phyloP scores from a whole-genome alignment of 345 rosid species.

The Dimocarpus longan region DNA sequence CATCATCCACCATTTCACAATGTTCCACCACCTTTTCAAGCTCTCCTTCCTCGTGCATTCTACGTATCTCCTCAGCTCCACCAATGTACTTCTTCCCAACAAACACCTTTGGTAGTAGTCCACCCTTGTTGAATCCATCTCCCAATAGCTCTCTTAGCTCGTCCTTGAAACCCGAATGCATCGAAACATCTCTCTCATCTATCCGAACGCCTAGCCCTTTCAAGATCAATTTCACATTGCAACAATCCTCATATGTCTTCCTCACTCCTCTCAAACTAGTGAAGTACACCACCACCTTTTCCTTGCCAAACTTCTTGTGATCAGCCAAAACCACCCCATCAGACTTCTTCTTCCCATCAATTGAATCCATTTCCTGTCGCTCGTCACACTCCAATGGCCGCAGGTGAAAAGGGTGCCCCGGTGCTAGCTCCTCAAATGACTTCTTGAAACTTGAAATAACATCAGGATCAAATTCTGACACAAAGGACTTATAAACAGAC shows the following conservation, averaged over 20 bases:
- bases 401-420: conserved; percentile 59
- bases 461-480: conserved; percentile 61
- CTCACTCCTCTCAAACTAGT: conserved; percentile 86
- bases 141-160: conserved; percentile 66
- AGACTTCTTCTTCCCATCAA: conserved; percentile 18
- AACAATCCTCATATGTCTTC: conserved; percentile 87
- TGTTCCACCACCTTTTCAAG: conserved; percentile 63
- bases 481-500: conserved; percentile 17
- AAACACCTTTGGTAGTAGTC: conserved; percentile 70
- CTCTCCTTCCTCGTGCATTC: conserved; percentile 78
- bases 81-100: conserved; percentile 73
- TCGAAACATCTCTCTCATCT: conserved; percentile 88
- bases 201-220: conserved; percentile 57
- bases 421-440: conserved; percentile 59
- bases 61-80: conserved; percentile 76
- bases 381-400: conserved; percentile 30
- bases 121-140: conserved; percentile 40
- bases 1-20: conserved; percentile 56
- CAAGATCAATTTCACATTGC: conserved; percentile 59
- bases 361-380: conserved; percentile 8
- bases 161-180: conserved; percentile 85
- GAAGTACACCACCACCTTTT: conserved; percentile 66
- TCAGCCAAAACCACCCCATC: conserved; percentile 16
- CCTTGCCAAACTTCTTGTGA: conserved; percentile 29
- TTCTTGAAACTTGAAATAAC: conserved; percentile 60